phyloP scores from a whole-genome alignment of 176 grass and related monocot genomes.

The Eragrostis curvula region DNA sequence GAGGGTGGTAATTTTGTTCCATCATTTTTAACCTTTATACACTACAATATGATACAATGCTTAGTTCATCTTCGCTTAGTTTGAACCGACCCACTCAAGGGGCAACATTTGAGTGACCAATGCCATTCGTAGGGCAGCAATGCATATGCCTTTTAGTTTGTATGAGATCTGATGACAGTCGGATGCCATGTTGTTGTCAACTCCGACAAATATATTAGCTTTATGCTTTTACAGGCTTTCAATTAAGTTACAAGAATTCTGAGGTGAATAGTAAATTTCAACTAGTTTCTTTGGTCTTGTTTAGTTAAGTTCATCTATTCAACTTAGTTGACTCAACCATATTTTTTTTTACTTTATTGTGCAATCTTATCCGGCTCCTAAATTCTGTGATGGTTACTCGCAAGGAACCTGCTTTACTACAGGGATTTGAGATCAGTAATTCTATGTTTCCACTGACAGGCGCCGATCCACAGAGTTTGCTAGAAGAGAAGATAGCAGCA shows the following conservation, averaged over 20 bases:
- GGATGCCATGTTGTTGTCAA: not conserved
- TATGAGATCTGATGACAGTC: not conserved
- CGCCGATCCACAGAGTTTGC: slow-evolving; percentile 91
- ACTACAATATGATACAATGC: not conserved
- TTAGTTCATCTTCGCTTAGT: not conserved
- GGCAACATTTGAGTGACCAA: not conserved
- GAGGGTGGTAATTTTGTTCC: not conserved
- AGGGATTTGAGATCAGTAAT: not conserved
- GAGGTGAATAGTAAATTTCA: not conserved
- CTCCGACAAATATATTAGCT: not conserved
- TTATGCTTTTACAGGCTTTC: not conserved
- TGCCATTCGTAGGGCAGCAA: not conserved
- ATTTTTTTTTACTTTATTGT: not conserved
- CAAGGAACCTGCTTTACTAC: not conserved
- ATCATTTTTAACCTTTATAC: not conserved
- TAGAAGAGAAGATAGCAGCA: slow-evolving; percentile 82
- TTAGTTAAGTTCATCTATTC: slow-evolving; percentile 3
- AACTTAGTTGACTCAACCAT: slow-evolving; percentile 14
- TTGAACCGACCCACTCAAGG: not conserved
- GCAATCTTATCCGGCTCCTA: slow-evolving; percentile 11
- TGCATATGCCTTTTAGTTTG: not conserved
- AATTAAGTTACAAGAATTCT: not conserved
- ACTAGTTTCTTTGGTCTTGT: slow-evolving; percentile 13
- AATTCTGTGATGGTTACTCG: not conserved
- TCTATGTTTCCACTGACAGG: slow-evolving; percentile 54